Percentiles rank a stretch among this genome's conserved stretches.
phyloP scores from a whole-genome alignment of 345 rosid genomes.

The Carallia brachiata region DNA sequence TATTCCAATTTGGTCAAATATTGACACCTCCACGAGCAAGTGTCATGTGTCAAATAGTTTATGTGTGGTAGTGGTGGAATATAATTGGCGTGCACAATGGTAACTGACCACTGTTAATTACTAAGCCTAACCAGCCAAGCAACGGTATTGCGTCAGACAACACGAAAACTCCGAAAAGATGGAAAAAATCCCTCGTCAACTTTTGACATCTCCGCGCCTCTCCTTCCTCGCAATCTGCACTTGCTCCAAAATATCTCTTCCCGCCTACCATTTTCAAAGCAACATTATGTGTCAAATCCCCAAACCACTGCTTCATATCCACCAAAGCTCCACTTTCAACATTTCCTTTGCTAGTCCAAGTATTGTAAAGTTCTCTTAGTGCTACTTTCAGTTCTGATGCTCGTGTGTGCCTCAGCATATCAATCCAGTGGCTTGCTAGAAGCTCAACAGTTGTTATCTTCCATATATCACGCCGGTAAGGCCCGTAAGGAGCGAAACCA shows the following conservation, averaged over 20 bases:
- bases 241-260: conserved; percentile 19
- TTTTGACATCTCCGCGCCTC: conserved; percentile 9
- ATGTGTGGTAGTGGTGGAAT: too few relatives aligned
- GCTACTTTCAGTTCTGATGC: background rate
- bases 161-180: conserved; percentile 25
- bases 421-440: conserved; percentile 32
- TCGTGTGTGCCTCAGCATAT: conserved; percentile 18
- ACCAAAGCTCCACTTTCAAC: conserved; percentile 18
- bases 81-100: too few relatives aligned
- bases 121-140: conserved; percentile 41
- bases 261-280: conserved; percentile 29
- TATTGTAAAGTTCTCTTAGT: conserved; percentile 16
- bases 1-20: too few relatives aligned
- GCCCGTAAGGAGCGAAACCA: conserved; percentile 37
- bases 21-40: too few relatives aligned
- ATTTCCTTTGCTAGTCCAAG: conserved; percentile 5
- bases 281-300: conserved; percentile 25
- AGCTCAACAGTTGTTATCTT: conserved; percentile 28
- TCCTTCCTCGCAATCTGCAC: conserved; percentile 5
- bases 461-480: conserved; percentile 40
- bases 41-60: too few relatives aligned
- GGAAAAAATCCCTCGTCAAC: conserved; percentile 15
- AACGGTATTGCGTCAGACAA: conserved; percentile 36
- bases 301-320: conserved; percentile 45
- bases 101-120: too few relatives aligned